Percentiles rank a stretch among this genome's conserved stretches.
These are phyloP conservation scores for Hypoxylon sp. DNA, from an alignment of 2,329 filamentous ascomycete species.

Conservation along the genomic window DNA sequence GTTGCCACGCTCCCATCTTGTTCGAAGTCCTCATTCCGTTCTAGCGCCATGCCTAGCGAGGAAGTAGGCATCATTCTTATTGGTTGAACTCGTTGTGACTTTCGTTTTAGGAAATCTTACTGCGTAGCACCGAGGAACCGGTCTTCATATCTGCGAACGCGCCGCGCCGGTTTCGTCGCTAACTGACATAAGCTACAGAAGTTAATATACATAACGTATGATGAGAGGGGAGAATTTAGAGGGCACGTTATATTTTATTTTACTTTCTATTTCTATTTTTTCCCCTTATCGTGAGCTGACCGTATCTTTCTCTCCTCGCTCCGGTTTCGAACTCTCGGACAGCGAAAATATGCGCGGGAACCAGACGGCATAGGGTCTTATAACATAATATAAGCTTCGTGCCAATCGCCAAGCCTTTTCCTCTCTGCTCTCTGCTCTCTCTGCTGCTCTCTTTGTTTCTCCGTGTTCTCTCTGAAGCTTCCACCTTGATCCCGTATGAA, in stretches of 20 bases:
- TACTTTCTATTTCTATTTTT: background rate
- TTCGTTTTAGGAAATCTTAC: slow-evolving; percentile 23
- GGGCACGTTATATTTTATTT: background rate
- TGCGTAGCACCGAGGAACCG: background rate
- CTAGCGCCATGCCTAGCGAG: background rate
- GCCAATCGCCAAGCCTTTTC: background rate
- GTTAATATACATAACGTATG: too few relatives aligned
- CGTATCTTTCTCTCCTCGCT: background rate
- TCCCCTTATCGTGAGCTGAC: slow-evolving; percentile 2
- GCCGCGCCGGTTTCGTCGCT: slow-evolving; percentile 1
- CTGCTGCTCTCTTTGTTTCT: too few relatives aligned
- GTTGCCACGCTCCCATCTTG: slow-evolving; percentile 9
- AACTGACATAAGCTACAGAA: background rate
- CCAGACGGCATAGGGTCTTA: background rate
- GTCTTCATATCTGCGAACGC: background rate
- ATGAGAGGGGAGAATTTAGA: background rate
- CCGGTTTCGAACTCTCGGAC: background rate
- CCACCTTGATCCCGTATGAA: background rate
- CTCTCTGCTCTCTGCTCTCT: too few relatives aligned
- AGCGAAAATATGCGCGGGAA: background rate
- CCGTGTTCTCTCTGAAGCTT: background rate
- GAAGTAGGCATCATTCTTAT: slow-evolving; percentile 8
- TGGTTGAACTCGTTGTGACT: slow-evolving; percentile 9
- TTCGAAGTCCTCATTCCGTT: background rate
- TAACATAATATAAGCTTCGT: background rate